Percentiles rank a stretch among this genome's conserved stretches.
Conservation (phyloP, 768 basidiomycete species). For the Collybia sp. region DNA sequence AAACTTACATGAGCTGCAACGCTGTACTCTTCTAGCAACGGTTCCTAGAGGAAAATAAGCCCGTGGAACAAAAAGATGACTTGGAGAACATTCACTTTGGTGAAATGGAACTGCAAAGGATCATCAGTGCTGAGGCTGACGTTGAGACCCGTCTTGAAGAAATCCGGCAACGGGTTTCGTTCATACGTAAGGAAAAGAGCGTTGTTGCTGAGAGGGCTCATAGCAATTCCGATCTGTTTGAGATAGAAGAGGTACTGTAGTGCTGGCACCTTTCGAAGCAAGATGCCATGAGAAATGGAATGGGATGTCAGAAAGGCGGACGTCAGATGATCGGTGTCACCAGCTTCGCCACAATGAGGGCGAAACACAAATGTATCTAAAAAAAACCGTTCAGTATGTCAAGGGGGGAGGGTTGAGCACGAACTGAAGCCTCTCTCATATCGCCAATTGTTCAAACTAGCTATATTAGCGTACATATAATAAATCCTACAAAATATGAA, state of each 20-base stretch:
- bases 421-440: constrained; percentile 84
- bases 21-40: constrained; percentile 93
- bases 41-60: constrained; percentile 53
- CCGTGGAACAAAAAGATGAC: neutral
- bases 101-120: constrained; percentile 97
- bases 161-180: constrained; percentile 94
- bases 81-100: constrained; percentile 56
- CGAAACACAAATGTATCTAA: constrained; percentile 94
- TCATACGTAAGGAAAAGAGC: constrained; percentile 96
- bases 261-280: constrained; percentile 95
- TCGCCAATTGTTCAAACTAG: constrained; percentile 93
- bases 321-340: constrained; percentile 95
- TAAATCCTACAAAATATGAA: constrained; percentile 61
- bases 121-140: constrained; percentile 96
- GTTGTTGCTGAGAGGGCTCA: constrained; percentile 98
- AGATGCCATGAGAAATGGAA: constrained; percentile 98
- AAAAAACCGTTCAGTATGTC: constrained; percentile 2
- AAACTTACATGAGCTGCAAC: constrained; percentile 88
- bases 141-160: constrained; percentile 94
- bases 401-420: constrained; percentile 19
- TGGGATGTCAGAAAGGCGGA: constrained; percentile 96
- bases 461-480: constrained; percentile 97
- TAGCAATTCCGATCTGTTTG: constrained; percentile 96
- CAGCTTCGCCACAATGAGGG: constrained; percentile 96
- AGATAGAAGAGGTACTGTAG: constrained; percentile 97